A percentile compares a stretch with the other conserved stretches of the same genome.
phyloP scores from a whole-genome alignment of 129 eudicot species.

The Apium graveolens region DNA sequence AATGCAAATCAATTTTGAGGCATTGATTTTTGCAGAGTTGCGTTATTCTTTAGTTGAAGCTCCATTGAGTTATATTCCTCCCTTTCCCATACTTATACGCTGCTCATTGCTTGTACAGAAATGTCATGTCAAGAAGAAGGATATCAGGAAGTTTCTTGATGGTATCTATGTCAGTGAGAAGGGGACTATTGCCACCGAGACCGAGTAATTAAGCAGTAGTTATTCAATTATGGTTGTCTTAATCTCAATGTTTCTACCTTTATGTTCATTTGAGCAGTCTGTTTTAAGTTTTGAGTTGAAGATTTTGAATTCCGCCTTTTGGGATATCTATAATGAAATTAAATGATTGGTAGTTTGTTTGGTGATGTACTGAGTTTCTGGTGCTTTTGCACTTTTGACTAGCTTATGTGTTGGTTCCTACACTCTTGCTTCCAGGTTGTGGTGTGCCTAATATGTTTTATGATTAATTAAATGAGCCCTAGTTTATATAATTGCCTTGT shows the following conservation, averaged over 20 bases:
- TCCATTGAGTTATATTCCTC: background rate
- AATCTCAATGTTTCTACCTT: background rate
- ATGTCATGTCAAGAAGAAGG: slow-evolving; percentile 13
- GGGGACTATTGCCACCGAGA: slow-evolving; percentile 1
- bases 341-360: background rate
- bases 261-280: background rate
- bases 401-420: background rate
- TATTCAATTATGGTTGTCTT: background rate
- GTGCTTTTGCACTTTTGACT: background rate
- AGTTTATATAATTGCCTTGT: no score
- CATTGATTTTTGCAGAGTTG: background rate
- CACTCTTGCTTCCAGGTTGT: background rate
- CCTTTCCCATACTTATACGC: background rate
- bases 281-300: background rate
- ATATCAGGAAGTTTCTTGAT: slow-evolving; percentile 5
- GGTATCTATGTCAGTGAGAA: slow-evolving; percentile 14
- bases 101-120: background rate
- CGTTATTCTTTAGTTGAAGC: background rate
- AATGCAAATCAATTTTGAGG: background rate
- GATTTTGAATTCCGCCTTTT: background rate
- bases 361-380: background rate
- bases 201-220: background rate
- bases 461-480: no score
- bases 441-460: no score
- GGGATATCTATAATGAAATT: background rate